Conservation (phyloP, 371 early-diverging fungal genomes). For the Batkoa obscura region DNA sequence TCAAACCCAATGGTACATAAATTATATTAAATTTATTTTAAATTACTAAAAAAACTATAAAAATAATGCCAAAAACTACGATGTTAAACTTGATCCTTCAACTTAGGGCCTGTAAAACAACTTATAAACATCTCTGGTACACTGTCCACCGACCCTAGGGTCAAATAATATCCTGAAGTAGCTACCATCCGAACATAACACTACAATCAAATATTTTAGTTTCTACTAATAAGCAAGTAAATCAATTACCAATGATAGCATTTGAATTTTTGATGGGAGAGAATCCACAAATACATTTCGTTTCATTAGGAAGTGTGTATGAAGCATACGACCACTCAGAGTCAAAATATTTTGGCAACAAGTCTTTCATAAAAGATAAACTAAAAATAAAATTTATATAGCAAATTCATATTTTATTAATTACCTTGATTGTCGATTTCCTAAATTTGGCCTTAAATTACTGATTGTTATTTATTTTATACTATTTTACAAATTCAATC, state of each 20-base stretch:
- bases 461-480: neutral
- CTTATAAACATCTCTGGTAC: conserved; percentile 37
- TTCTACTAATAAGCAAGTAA: neutral
- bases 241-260: conserved; percentile 38
- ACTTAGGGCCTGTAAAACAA: conserved; percentile 17
- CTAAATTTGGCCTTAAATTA: conserved; percentile 8
- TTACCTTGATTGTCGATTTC: conserved; percentile 43
- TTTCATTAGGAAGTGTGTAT: conserved; percentile 55
- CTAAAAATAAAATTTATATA: conserved; percentile 11
- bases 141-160: conserved; percentile 60
- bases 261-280: conserved; percentile 32
- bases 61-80: too few relatives aligned
- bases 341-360: conserved; percentile 82
- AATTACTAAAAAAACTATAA: too few relatives aligned
- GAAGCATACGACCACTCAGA: conserved; percentile 89
- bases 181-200: conserved; percentile 70
- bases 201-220: conserved; percentile 14
- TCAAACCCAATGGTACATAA: too few relatives aligned
- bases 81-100: too few relatives aligned
- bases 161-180: conserved; percentile 70
- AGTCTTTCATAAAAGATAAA: conserved; percentile 72
- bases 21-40: too few relatives aligned
- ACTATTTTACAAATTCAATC: neutral
- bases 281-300: conserved; percentile 64
- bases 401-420: neutral